phyloP scores from a whole-genome alignment of 495 filamentous ascomycete genomes.

The Friedmanniomyces simplex region DNA sequence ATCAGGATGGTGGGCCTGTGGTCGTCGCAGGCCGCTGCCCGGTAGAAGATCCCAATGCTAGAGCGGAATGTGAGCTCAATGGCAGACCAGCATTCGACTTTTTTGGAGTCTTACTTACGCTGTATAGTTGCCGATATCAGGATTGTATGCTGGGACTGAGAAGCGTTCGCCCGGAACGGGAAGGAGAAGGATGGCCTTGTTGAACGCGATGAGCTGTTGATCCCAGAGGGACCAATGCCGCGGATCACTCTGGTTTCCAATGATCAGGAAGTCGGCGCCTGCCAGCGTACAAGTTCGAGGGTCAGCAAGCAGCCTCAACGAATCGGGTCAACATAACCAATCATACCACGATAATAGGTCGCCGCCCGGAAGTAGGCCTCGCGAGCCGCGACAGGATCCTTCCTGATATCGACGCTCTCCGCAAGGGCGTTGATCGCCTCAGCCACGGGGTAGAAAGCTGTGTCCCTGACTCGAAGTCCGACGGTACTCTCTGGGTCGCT shows the following conservation, averaged over 20 bases:
- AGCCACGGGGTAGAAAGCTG: slow-evolving; percentile 31
- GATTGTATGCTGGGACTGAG: slow-evolving; percentile 25
- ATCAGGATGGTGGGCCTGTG: slow-evolving; percentile 34
- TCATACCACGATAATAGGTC: slow-evolving; percentile 28
- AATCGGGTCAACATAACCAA: too few species aligned
- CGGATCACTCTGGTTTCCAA: slow-evolving; percentile 33
- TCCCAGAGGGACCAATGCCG: slow-evolving; percentile 19
- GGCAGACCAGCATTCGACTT: too few species aligned
- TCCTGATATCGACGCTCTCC: not conserved
- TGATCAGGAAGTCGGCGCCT: slow-evolving; percentile 37
- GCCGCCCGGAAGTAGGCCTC: slow-evolving; percentile 31
- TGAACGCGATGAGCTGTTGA: slow-evolving; percentile 4
- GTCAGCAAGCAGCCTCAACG: too few species aligned
- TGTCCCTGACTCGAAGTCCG: slow-evolving; percentile 30
- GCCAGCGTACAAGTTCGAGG: too few species aligned
- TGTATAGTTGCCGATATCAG: slow-evolving; percentile 21
- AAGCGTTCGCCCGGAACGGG: slow-evolving; percentile 32
- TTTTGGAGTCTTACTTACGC: too few species aligned
- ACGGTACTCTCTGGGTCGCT: slow-evolving; percentile 28
- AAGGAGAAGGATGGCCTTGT: slow-evolving; percentile 23
- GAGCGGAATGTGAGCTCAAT: too few species aligned
- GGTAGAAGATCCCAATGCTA: slow-evolving; percentile 11
- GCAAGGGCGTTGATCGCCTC: slow-evolving; percentile 9
- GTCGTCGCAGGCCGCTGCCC: too few species aligned
- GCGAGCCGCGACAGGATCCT: slow-evolving; percentile 18